Evolutionary conservation across 2,329 filamentous ascomycete species (phyloP).

Genomic region (Calonectria multiphialidica): DNA sequence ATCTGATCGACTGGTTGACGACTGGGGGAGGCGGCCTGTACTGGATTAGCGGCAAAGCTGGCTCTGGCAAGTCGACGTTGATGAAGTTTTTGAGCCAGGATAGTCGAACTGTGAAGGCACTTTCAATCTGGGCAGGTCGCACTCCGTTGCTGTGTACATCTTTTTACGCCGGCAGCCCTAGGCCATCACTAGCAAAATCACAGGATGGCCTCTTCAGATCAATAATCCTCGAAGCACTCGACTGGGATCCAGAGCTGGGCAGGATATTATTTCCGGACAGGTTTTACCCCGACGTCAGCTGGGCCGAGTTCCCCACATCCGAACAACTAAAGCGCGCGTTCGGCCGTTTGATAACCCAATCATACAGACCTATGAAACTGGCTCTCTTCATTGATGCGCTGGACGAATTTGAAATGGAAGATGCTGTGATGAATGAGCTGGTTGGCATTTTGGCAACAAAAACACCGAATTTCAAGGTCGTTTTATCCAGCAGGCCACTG

Average conservation of each 20-base stretch:
- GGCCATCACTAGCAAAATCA: not conserved
- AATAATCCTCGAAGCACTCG: not conserved
- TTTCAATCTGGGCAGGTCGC: not conserved
- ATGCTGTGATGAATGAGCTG: not conserved
- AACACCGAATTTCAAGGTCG: not conserved
- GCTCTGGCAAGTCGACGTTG: not conserved
- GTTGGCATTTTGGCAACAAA: not conserved
- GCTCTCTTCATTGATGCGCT: not conserved
- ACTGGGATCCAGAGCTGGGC: not conserved
- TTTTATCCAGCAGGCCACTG: not conserved
- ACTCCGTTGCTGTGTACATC: not conserved
- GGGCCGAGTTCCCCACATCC: not conserved
- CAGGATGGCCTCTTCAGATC: not conserved
- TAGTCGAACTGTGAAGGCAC: not conserved
- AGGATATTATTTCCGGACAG: not conserved
- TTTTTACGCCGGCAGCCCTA: not conserved
- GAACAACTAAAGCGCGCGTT: not conserved
- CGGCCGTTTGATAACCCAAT: not conserved
- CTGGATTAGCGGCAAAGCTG: not conserved
- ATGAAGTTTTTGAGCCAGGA: not conserved
- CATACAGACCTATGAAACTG: not conserved
- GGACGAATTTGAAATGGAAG: not conserved
- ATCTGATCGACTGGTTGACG: not conserved
- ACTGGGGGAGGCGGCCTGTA: not conserved
- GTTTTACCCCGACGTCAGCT: not conserved